Evolutionary conservation across 768 basidiomycete genomes (phyloP), one percentile per base, ranked within the genome.

Genomic region (Leccinum arenicola): DNA sequence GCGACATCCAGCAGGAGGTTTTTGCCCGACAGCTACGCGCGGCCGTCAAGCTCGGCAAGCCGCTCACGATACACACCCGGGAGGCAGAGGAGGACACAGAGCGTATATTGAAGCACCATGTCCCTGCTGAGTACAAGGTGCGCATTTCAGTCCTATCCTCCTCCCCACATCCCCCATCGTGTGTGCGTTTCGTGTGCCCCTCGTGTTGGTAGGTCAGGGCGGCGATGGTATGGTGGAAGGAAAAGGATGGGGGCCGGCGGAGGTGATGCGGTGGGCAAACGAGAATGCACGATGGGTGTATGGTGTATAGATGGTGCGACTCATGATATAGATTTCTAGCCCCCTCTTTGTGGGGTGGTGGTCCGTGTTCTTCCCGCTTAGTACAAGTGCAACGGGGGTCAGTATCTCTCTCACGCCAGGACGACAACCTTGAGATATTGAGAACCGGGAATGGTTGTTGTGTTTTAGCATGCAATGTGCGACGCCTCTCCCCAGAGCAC

Each of bases 31-130:
- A 95, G 70, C 80, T 94, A 6, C 76, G 77, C 15, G 81, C 80
- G 1, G 91, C 92, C 0, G 81, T 94, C 6, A 72, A 75, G 17
- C 78, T 91, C 1, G 78, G 80, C 3, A 95, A 95, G 66, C 85
- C 93, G 0, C 75, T 95, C 29, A 93, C 91, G 1, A 91, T 94
- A 49, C 93, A 95, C 66, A 93, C 92, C 0, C 82, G 93, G 4
- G 90, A 93, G 66, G 93, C 93, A 0, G 90, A 95, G 55, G 86
- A 81, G 4, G 93, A 95, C 66, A 90, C 89, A 0, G 89, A 90
- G 64, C 73, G 81, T 3, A 91, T 95, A 52, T 64, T 95, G 58
- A 93, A 88, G 64, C 81, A 79, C 17, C 79, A 87, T 14, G 86
- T 93, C 0, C 92, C 93, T 0, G 78, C 74, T 47, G 83, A 88